Conservation (phyloP, 2,329 filamentous ascomycete species). For the Neonectria hederae region DNA sequence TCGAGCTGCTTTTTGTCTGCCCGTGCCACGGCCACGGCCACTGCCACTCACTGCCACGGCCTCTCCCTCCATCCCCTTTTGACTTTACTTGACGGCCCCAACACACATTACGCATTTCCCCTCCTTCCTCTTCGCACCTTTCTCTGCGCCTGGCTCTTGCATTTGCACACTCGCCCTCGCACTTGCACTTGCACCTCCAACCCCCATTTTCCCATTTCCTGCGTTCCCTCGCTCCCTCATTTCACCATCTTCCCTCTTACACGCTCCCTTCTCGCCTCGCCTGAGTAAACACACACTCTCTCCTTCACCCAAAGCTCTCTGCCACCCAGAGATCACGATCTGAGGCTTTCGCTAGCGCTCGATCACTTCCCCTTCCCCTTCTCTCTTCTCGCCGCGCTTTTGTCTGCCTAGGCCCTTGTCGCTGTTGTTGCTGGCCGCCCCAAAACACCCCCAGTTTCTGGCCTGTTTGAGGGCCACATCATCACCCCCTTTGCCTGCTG, state of each 20-base stretch:
- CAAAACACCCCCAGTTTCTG: constrained; percentile 38
- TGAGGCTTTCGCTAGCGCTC: constrained; percentile 63
- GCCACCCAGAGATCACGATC: constrained; percentile 39
- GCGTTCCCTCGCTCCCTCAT: constrained; percentile 38
- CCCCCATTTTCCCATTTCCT: constrained; percentile 38
- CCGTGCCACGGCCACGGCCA: constrained; percentile 17
- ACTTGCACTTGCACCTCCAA: constrained; percentile 21
- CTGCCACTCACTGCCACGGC: constrained; percentile 28
- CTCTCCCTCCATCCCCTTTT: constrained; percentile 33
- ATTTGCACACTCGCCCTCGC: constrained; percentile 15
- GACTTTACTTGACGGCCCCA: constrained; percentile 33
- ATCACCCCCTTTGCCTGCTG: constrained; percentile 42
- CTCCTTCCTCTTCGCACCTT: constrained; percentile 38
- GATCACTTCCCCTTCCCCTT: constrained; percentile 41
- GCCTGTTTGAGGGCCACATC: constrained; percentile 47
- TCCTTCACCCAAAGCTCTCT: constrained; percentile 34
- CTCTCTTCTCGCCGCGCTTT: constrained; percentile 33
- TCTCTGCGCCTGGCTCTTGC: constrained; percentile 36
- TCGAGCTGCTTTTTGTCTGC: constrained; percentile 18
- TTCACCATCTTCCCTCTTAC: constrained; percentile 40
- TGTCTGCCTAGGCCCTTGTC: constrained; percentile 35
- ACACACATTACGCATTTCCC: constrained; percentile 29
- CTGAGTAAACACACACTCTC: constrained; percentile 40
- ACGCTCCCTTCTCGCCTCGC: constrained; percentile 40
- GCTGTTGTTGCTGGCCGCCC: constrained; percentile 37